Evolutionary conservation across 805 yeast genomes (phyloP).

Genomic region (Wickerhamomyces ciferrii): DNA sequence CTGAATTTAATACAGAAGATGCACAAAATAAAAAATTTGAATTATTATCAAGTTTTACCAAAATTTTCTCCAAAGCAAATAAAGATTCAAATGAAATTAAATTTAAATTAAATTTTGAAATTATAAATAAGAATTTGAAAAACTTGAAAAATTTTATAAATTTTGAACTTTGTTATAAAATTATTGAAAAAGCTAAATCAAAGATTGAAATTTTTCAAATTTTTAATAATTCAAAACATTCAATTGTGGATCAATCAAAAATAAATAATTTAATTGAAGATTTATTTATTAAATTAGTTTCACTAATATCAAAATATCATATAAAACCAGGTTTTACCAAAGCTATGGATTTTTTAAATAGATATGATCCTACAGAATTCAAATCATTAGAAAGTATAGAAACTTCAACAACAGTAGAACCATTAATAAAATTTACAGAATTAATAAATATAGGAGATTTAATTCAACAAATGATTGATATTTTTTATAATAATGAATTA

Average conservation of each 20-base stretch:
- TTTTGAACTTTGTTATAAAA: slow-evolving; percentile 69
- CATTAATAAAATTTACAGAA: slow-evolving; percentile 82
- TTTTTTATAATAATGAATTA: slow-evolving; percentile 85
- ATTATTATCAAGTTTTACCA: slow-evolving; percentile 58
- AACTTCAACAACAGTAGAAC: slow-evolving; percentile 51
- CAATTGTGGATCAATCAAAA: slow-evolving; percentile 21
- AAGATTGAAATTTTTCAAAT: slow-evolving; percentile 55
- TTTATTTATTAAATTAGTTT: slow-evolving; percentile 64
- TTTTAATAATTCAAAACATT: slow-evolving; percentile 32
- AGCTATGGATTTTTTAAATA: slow-evolving; percentile 65
- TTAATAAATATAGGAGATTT: slow-evolving; percentile 89
- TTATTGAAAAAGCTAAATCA: slow-evolving; percentile 63
- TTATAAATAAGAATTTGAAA: slow-evolving; percentile 68
- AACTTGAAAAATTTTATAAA: slow-evolving; percentile 74
- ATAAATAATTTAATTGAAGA: slow-evolving; percentile 41
- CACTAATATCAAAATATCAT: slow-evolving; percentile 64
- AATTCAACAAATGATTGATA: slow-evolving; percentile 86
- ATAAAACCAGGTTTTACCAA: slow-evolving; percentile 79
- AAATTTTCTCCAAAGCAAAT: slow-evolving; percentile 44
- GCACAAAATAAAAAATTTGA: slow-evolving; percentile 39
- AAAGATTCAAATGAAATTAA: slow-evolving; percentile 36
- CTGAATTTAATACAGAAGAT: slow-evolving; percentile 31
- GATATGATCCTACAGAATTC: slow-evolving; percentile 57
- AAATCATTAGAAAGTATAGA: slow-evolving; percentile 27
- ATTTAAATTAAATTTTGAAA: slow-evolving; percentile 75